Evolutionary conservation across 495 filamentous ascomycete species (phyloP).

Genomic region (Penicillium salamii): DNA sequence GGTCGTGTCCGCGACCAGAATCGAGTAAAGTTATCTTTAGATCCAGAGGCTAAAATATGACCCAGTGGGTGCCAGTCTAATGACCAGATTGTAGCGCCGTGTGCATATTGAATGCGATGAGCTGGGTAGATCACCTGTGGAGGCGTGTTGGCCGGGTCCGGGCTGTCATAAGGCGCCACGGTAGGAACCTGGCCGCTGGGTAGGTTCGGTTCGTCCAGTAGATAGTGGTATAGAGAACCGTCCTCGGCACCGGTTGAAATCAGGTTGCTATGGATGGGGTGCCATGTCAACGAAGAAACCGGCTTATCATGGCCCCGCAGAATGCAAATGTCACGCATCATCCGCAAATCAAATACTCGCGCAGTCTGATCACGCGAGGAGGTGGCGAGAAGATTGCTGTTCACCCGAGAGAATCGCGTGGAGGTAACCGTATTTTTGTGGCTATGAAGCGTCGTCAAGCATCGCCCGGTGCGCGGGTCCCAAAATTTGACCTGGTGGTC

Average conservation of each 20-base stretch:
- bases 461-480: slow-evolving; percentile 88
- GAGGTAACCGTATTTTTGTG: slow-evolving; percentile 96
- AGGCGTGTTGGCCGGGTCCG: slow-evolving; percentile 72
- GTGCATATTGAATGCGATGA: slow-evolving; percentile 78
- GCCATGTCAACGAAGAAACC: slow-evolving; percentile 88
- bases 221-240: slow-evolving; percentile 85
- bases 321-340: slow-evolving; percentile 96
- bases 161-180: slow-evolving; percentile 76
- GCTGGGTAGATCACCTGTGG: slow-evolving; percentile 86
- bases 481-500: slow-evolving; percentile 96
- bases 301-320: slow-evolving; percentile 93
- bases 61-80: slow-evolving; percentile 96
- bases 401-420: slow-evolving; percentile 79
- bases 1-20: slow-evolving; percentile 92
- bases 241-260: slow-evolving; percentile 90
- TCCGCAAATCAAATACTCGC: slow-evolving; percentile 88
- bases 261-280: slow-evolving; percentile 82
- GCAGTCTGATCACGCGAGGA: slow-evolving; percentile 90
- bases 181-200: slow-evolving; percentile 64
- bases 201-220: slow-evolving; percentile 86
- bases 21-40: slow-evolving; percentile 92
- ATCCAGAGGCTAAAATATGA: slow-evolving; percentile 96
- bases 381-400: slow-evolving; percentile 81
- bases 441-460: slow-evolving; percentile 90
- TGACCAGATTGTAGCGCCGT: slow-evolving; percentile 94